Base-by-base conservation (phyloP, 192 early-diverging fungal species). In the Coemansia sp. region DNA sequence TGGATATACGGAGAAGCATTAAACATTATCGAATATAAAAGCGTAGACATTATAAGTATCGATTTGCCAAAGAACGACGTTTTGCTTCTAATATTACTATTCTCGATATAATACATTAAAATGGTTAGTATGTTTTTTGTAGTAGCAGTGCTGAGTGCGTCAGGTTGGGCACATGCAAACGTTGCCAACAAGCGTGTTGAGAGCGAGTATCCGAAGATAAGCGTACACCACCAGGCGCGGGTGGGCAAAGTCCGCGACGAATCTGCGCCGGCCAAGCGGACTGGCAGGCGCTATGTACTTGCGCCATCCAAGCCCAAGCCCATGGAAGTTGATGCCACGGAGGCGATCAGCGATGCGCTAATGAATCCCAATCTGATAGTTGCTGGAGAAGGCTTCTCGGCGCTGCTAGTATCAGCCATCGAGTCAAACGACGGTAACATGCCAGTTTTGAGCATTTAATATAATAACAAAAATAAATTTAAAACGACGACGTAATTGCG, bases 351-450 rank as follows among this genome's bases (percentile, higher is more conserved):
- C 56, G 15, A 57, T 0, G 66, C 51, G n/a, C 46, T 73, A 22
- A 28, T 65, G 50, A 20, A 68, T 17, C 58, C 61, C 7, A 20
- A 52, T 2, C 44, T 56, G n/a, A 62, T 58, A 2, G 12, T 58
- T 7, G 70, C 56, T 1, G 66, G 57, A 37, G 65, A 62, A 19
- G 48, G 38, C 1, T 68, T 80, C 28, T 65, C 77, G 20, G 38
- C 71, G 15, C 53, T 80, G 7, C 17, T 80, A 9, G 20, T 80
- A 37, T 60, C 59, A 2, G 71, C 64, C 4, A 69, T 74, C 17
- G 58, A 66, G 22, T 60, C 67, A 5, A 66, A 57, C 62, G 6
- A 62, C 38, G 68, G 65, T 0, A 58, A 74, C 42, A 42, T 74
- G 40, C 57, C 77, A 21, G 62, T 80, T 0, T 36, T 74, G 25